Evolutionary conservation across 2,329 filamentous ascomycete genomes (phyloP).

Genomic region (Nothopassalora personata): DNA sequence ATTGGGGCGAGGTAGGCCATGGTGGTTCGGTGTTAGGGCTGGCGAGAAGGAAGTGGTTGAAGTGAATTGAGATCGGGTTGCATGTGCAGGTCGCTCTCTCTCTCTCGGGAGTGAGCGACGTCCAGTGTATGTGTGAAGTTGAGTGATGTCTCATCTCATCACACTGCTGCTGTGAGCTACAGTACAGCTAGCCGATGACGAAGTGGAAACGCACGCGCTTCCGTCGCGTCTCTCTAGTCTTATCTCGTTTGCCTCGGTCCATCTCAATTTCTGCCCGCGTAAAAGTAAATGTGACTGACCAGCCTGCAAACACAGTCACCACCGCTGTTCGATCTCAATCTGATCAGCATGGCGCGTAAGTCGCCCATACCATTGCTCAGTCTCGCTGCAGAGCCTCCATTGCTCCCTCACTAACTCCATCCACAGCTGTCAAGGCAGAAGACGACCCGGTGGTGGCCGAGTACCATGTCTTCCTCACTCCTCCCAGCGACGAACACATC

Average conservation of each 20-base stretch:
- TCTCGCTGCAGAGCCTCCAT: slow-evolving; percentile 7
- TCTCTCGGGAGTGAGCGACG: not conserved
- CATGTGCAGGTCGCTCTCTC: not conserved
- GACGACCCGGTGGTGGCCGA: slow-evolving; percentile 47
- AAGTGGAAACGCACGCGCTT: not conserved
- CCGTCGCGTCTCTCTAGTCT: not conserved
- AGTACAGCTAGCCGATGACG: not conserved
- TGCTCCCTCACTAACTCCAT: slow-evolving; percentile 7
- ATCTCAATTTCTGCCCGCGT: slow-evolving; percentile 5
- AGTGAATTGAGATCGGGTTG: not conserved
- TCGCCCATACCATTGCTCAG: slow-evolving; percentile 11
- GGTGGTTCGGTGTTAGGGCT: slow-evolving; percentile 3
- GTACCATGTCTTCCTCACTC: slow-evolving; percentile 85
- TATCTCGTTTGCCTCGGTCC: not conserved
- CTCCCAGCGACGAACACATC: slow-evolving; percentile 49
- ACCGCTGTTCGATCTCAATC: too few species aligned
- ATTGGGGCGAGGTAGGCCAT: slow-evolving; percentile 97
- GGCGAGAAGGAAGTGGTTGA: not conserved
- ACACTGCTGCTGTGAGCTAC: too few species aligned
- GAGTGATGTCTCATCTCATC: not conserved
- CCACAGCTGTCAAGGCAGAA: slow-evolving; percentile 25
- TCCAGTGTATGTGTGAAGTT: not conserved
- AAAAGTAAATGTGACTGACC: not conserved
- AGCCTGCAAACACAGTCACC: not conserved
- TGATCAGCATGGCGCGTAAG: slow-evolving; percentile 23